These are phyloP conservation scores for Lithohypha guttulata DNA, from an alignment of 2,329 filamentous ascomycete species.

Conservation along the genomic window DNA sequence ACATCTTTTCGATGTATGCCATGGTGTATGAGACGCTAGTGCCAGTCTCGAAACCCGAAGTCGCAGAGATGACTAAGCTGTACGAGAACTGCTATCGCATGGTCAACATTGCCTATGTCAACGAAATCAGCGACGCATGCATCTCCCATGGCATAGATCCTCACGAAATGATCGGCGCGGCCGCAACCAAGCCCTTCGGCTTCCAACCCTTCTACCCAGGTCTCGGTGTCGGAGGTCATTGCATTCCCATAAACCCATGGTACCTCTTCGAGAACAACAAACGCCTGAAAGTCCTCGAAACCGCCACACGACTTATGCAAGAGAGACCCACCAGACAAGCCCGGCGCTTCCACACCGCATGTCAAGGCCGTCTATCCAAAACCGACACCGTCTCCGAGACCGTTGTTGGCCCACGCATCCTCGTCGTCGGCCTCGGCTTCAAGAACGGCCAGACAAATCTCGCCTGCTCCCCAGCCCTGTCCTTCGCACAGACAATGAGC, in stretches of 20 bases:
- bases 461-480: slow-evolving; percentile 12
- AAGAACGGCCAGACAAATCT: slow-evolving; percentile 17
- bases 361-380: background rate
- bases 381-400: background rate
- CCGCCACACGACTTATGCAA: slow-evolving; percentile 14
- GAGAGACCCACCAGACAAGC: slow-evolving; percentile 11
- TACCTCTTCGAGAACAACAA: slow-evolving; percentile 14
- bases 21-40: slow-evolving; percentile 13
- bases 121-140: slow-evolving; percentile 17
- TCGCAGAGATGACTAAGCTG: slow-evolving; percentile 17
- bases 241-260: slow-evolving; percentile 17
- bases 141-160: slow-evolving; percentile 13
- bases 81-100: slow-evolving; percentile 19
- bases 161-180: slow-evolving; percentile 14
- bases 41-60: slow-evolving; percentile 13
- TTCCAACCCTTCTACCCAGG: slow-evolving; percentile 15
- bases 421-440: slow-evolving; percentile 15
- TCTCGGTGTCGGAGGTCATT: slow-evolving; percentile 16
- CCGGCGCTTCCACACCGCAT: slow-evolving; percentile 6
- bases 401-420: slow-evolving; percentile 10
- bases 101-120: slow-evolving; percentile 18
- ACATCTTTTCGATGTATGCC: slow-evolving; percentile 12
- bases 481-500: slow-evolving; percentile 10
- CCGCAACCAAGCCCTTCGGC: slow-evolving; percentile 16
- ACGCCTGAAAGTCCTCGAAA: slow-evolving; percentile 10